Evolutionary conservation across 805 yeast species (phyloP), one percentile per base, ranked within the genome.

Genomic region (Sugiyamaella americana): DNA sequence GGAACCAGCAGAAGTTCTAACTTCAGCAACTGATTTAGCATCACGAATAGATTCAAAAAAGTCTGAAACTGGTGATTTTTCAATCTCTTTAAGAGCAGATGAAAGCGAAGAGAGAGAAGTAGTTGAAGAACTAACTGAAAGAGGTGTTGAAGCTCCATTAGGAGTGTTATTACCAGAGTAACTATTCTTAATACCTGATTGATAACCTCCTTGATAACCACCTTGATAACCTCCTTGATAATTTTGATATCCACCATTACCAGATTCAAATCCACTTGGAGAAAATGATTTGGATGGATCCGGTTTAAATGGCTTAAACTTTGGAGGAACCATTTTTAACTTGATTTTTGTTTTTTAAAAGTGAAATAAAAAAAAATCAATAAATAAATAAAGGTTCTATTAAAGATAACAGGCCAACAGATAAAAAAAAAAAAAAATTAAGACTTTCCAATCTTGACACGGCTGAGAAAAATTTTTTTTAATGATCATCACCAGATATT

Each of bases 101-200:
- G 78, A 77, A 50, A 88, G 70, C 4, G 89, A 82, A 10, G 87
- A 69, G 56, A 89, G 71, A 2, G 95, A 84, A 3, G 86, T 73
- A 6, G 88, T 76, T 4, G 91, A 80, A n/a, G 78, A 58, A 2
- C 65, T 53, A 16, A 59, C 54, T 30, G 57, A 41, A n/a, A 36
- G 32, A 18, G 67, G 60, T 5, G 67, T 62, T 26, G 55, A 48
- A 36, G 54, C 22, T 4, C 56, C 57, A 37, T 50, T 43, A 24
- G 44, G 37, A 17, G 35, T 37, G 24, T 30, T 29, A 20, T 50
- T 38, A 13, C 32, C 32, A 8, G 32, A 26, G 13, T 26, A 26
- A 13, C 11, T 8, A 13, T 43, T 20, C 37, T 44, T 20, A 23
- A 20, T 20, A 21, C 21, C 11, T 11, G 34, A 38, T 41, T 17